Percentiles rank a stretch among this genome's conserved stretches.
Conservation (phyloP, 2,329 filamentous ascomycete genomes). For the Kalmusia sp. region DNA sequence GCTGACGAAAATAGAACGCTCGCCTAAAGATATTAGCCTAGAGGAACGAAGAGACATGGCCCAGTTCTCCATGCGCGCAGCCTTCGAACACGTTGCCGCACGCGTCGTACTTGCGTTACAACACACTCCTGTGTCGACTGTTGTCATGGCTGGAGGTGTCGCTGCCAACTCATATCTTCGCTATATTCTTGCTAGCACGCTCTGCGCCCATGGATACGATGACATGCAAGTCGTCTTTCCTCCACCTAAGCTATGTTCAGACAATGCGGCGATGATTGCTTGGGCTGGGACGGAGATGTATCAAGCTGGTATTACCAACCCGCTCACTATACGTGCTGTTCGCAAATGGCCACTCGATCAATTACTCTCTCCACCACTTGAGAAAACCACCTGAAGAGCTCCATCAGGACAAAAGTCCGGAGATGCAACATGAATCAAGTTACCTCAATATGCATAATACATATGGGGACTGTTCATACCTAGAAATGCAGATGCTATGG, state of each 20-base stretch:
- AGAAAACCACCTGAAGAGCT: conserved; percentile 4
- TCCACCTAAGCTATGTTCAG: conserved; percentile 81
- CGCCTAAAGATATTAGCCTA: conserved; percentile 53
- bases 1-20: conserved; percentile 36
- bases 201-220: conserved; percentile 71
- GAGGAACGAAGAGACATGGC: conserved; percentile 74
- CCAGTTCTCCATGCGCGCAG: conserved; percentile 75
- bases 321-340: conserved; percentile 38
- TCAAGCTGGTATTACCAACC: conserved; percentile 66
- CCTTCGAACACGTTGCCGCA: conserved; percentile 86
- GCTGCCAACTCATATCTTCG: conserved; percentile 83
- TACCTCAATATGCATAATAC: too few species aligned
- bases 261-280: conserved; percentile 97
- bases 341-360: conserved; percentile 47
- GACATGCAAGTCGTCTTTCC: conserved; percentile 73
- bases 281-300: conserved; percentile 96
- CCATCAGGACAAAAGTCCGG: too few species aligned
- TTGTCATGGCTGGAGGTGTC: conserved; percentile 90
- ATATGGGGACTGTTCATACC: too few species aligned
- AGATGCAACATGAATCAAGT: neutral
- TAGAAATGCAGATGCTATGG: too few species aligned
- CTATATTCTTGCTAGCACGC: conserved; percentile 65
- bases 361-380: conserved; percentile 33
- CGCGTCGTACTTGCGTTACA: conserved; percentile 75
- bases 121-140: conserved; percentile 49